These are phyloP conservation scores for Candida suzukii DNA, from an alignment of 805 yeast genomes.

Conservation along the genomic window DNA sequence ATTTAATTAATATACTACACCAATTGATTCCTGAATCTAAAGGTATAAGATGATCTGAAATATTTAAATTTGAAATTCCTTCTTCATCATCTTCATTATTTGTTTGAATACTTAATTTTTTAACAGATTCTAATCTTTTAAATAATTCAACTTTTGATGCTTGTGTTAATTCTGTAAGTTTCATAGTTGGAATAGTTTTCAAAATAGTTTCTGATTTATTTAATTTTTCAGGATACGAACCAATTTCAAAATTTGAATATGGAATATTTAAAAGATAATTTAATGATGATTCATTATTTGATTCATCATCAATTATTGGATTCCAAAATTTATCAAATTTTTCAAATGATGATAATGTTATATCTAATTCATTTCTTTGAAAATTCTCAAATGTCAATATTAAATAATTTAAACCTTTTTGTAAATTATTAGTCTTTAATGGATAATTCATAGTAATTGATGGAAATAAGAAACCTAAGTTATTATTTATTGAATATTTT, in stretches of 20 bases:
- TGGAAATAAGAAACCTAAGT: conserved; percentile 18
- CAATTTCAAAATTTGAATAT: neutral
- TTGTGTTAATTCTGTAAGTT: conserved; percentile 19
- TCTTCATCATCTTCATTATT: neutral
- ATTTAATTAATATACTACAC: conserved; percentile 20
- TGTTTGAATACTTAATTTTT: conserved; percentile 1
- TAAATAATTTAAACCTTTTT: neutral
- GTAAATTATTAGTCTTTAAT: neutral
- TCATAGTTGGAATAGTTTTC: conserved; percentile 22
- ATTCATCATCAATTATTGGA: neutral
- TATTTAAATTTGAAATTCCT: conserved; percentile 4
- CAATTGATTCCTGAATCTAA: conserved; percentile 21
- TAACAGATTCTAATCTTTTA: conserved; percentile 13
- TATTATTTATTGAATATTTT: conserved; percentile 7
- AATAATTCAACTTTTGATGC: conserved; percentile 23
- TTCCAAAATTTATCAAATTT: neutral
- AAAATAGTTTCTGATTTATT: conserved; percentile 7
- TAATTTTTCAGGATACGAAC: conserved; percentile 3
- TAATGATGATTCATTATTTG: neutral
- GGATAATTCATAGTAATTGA: conserved; percentile 7
- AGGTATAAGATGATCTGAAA: conserved; percentile 9
- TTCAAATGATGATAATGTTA: conserved; percentile 10
- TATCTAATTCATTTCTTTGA: conserved; percentile 1
- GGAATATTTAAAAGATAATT: neutral
- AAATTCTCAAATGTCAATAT: conserved; percentile 12